Evolutionary conservation across 305 asterid genomes (phyloP), one percentile per base, ranked within the genome.

Genomic region (Caryopteris hybrid): DNA sequence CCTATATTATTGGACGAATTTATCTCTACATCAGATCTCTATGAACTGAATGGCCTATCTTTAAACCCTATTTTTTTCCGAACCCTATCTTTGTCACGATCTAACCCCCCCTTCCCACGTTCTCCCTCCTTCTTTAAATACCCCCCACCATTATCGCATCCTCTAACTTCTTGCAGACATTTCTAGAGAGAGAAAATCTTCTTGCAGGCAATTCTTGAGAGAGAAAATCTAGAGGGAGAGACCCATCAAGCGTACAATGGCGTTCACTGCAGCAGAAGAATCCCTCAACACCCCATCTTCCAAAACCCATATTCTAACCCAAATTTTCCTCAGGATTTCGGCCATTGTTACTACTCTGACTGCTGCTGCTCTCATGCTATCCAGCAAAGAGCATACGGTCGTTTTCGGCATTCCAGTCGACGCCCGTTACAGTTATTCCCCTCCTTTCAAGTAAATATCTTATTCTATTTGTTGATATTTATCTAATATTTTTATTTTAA

Each of bases 391-490:
- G 33, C 51, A 73, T 2, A 54, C 64, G 2, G 31, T 20, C 8
- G 74, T 79, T 4, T 83, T 25, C 36, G 87, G 81, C 2, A 54
- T 82, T 38, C 18, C 29, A 0, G 45, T 74, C 66, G 79, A 64
- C 2, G 87, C 95, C 8, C 76, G 79, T 21, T 88, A 79, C 65
- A 76, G 20, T 68, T 76, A 83, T 22, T 68, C 81, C 10, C 60
- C 88, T 4, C 78, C 90, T 41, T 75, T 71, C 82, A 84, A 77
- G 90, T 87, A 78, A n/a, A 9, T 51, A 3, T 33, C 63, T 13
- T 4, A 17, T 10, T 21, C n/a, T 1, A 3, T 70, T 36, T 14
- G n/a, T n/a, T n/a, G n/a, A n/a, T n/a, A n/a, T n/a, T n/a, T n/a
- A n/a, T n/a, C n/a, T n/a, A n/a, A n/a, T n/a, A n/a, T n/a, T n/a